Base-by-base conservation (phyloP, 2,329 filamentous ascomycete species). In the Huntiella decipiens region DNA sequence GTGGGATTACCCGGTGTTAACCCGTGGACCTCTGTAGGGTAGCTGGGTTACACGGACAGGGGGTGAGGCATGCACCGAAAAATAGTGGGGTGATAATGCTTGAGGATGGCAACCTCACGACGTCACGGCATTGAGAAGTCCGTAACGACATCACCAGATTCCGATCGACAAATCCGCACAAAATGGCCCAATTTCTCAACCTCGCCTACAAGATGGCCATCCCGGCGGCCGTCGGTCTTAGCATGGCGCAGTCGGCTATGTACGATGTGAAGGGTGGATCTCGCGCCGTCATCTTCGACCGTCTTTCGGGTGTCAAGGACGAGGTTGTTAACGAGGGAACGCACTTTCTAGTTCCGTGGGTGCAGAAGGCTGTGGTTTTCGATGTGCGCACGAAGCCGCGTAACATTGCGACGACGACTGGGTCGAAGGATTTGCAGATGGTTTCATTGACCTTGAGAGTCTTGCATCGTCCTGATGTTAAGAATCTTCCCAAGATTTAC, bases 401-500 rank as follows among this genome's bases (percentile, higher is more conserved):
- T 60, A 96, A 94, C 63, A 96, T 98, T 61, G 84, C 82, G 54
- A 98, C 91, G 22, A 98, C 91, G 17, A 98, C 91, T 10, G 91
- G 91, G 49, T 88, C 81, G 73, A 98, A 98, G 76, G 91, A 98
- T 67, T 66, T 98, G 71, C 91, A 98, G 70, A 98, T 98, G 91
- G 91, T 98, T 58, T 95, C 86, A 73, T 73, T 98, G 71, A 98
- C 91, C 45, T 73, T 98, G 61, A 76, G 91, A 64, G 91, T 98
- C 53, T 66, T 98, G 63, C 88, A 96, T 67, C 74, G 92, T 56
- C 91, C 92, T 4, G 88, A 94, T 48, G 88, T 98, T 56, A 77
- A 84, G 70, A 76, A 79, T 56, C 69, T 98, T 59, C 92, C 91
- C 50, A 93, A 88, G 69, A 98, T 98, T 58, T 98, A 98, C 71